Conservation (phyloP, 352 stramenopile species). For the Thraustochytrium striatum region DNA sequence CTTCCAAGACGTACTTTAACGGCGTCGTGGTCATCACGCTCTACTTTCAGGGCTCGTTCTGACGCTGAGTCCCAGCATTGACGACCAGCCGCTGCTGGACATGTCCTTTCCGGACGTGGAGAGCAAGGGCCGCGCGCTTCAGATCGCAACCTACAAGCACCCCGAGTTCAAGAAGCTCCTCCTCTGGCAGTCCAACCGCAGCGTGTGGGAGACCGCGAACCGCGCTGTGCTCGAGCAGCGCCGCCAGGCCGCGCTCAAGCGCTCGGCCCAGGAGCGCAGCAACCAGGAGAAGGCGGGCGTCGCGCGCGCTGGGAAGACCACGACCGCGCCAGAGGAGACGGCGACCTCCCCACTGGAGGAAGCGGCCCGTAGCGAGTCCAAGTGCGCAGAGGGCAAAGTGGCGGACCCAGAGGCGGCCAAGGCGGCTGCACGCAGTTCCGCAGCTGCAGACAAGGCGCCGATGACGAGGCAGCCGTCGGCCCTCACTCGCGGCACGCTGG, state of each 20-base stretch:
- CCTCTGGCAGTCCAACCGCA: slow-evolving; percentile 39
- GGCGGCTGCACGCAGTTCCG: no score
- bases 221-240: slow-evolving; percentile 48
- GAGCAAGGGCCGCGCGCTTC: slow-evolving; percentile 11
- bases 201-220: slow-evolving; percentile 48
- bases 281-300: neutral
- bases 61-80: slow-evolving; percentile 31
- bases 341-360: no score
- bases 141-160: slow-evolving; percentile 45
- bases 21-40: slow-evolving; percentile 49
- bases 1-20: slow-evolving; percentile 48
- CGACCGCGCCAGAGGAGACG: no score
- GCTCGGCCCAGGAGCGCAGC: neutral
- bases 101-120: slow-evolving; percentile 50
- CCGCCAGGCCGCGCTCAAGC: slow-evolving; percentile 25
- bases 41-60: slow-evolving; percentile 43
- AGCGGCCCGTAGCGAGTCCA: no score
- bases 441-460: no score
- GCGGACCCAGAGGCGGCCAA: no score
- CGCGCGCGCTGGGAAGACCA: no score
- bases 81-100: slow-evolving; percentile 47
- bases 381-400: no score
- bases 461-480: no score
- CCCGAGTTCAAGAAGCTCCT: slow-evolving; percentile 44
- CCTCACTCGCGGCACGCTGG: slow-evolving; percentile 14